phyloP scores from a whole-genome alignment of 257 asterid genomes.

The Solanum chilense region DNA sequence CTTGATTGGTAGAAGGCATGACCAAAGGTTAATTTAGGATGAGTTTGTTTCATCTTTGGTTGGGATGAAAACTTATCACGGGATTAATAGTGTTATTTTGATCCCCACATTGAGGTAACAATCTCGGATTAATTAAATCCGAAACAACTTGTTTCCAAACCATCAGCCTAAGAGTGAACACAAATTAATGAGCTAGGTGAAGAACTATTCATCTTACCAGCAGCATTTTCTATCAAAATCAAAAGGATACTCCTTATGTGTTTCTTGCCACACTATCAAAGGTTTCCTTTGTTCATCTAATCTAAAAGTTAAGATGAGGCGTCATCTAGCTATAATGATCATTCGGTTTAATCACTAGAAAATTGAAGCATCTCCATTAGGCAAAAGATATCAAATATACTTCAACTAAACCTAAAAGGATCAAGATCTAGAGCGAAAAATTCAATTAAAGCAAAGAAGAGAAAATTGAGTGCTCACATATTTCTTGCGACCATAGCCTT shows the following conservation, averaged over 20 bases:
- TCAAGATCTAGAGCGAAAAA: neutral
- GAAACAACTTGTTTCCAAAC: neutral
- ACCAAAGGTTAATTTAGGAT: no score
- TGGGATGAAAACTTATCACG: neutral
- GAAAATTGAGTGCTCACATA: slow-evolving; percentile 31
- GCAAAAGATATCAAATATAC: neutral
- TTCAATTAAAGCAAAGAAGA: neutral
- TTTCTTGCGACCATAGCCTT: slow-evolving; percentile 59
- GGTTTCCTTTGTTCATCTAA: neutral
- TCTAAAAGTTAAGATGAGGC: neutral
- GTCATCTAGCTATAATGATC: neutral
- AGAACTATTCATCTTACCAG: neutral
- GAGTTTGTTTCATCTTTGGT: neutral
- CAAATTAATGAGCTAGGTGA: neutral
- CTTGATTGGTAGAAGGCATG: neutral
- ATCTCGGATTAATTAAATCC: no score
- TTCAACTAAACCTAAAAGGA: neutral
- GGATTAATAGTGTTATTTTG: neutral
- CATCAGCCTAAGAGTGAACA: no score
- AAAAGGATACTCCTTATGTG: neutral
- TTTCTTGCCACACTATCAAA: neutral
- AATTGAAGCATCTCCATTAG: no score
- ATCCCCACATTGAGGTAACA: neutral
- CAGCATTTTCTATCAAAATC: neutral
- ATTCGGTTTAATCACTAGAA: neutral